These are phyloP conservation scores for Corymbia citriodora DNA, from an alignment of 441 rosid genomes.

Conservation along the genomic window DNA sequence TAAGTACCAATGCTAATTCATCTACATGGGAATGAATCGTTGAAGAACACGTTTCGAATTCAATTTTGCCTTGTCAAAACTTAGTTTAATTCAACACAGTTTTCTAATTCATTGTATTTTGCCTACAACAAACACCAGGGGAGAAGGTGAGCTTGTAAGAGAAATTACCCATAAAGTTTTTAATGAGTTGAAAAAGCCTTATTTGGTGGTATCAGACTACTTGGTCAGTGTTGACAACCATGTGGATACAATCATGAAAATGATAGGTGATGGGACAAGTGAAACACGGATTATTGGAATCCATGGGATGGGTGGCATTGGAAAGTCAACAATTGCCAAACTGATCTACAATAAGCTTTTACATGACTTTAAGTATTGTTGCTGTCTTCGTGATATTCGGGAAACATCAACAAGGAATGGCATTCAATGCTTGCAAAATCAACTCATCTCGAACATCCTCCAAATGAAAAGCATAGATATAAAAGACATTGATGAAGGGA, in stretches of 20 bases:
- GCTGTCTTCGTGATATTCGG: accelerated
- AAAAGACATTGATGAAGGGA: accelerated
- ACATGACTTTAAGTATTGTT: accelerated
- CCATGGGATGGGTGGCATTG: accelerated
- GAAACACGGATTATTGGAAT: not conserved
- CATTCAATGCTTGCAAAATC: not conserved
- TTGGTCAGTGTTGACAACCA: not conserved
- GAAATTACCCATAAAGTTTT: accelerated
- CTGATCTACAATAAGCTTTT: accelerated
- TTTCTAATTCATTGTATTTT: no score
- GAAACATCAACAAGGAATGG: accelerated
- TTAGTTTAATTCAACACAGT: no score
- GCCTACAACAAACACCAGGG: accelerated
- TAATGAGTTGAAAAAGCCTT: not conserved
- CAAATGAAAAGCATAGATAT: accelerated
- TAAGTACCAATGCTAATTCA: not conserved
- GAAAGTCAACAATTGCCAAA: not conserved
- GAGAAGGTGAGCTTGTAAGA: not conserved
- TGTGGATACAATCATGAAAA: not conserved
- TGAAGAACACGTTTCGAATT: not conserved
- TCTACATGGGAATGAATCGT: not conserved
- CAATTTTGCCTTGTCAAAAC: not conserved
- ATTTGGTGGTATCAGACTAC: accelerated
- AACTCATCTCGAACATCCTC: not conserved
- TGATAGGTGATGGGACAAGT: not conserved